Evolutionary conservation across 2,329 filamentous ascomycete species (phyloP), one percentile per base, ranked within the genome.

Genomic region (Alternaria incomplexa): DNA sequence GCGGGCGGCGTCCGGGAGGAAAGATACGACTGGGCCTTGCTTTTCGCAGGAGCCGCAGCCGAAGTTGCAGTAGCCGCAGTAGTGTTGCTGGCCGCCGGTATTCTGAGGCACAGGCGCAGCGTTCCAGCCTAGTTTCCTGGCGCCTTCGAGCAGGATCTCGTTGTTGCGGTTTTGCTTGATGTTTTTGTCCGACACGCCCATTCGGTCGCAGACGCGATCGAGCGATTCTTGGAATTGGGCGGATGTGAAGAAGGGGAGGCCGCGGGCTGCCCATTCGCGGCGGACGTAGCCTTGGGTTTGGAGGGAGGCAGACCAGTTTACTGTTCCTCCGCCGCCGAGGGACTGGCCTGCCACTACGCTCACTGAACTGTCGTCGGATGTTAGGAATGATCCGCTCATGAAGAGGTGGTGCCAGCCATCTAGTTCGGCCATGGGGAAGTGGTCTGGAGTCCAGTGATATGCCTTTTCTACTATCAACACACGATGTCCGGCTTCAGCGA

Each of bases 391-490:
- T 22, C 86, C 86, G 64, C 88, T 88, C 70, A 93, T 91, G 71
- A 88, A 96, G 26, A 97, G 83, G 71, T 91, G 87, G 7, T 84
- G 79, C 47, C 83, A 82, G 0, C 85, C 92, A 11, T 87, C 82
- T 2, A 83, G 81, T 67, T 91, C 87, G 3, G 84, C 79, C 90
- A 97, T 93, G 3, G 93, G 93, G 8, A 94, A 87, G 64, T 91
- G 87, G 1, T 88, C 84, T 0, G 91, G 86, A 1, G 89, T 82
- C 81, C 91, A 95, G 75, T 96, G 87, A 76, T 94, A 93, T 1
- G 87, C 88, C 76, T 96, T 96, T 69, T 96, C 93, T 4, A 93
- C 89, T 1, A 97, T 92, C 5, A 97, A 78, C 26, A 97, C 93
- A 20, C 84, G 84, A 66, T 91, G 85, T 5, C 91, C 92, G 1